phyloP scores from a whole-genome alignment of 2,329 filamentous ascomycete genomes.

The Ceratocystis harringtonii region DNA sequence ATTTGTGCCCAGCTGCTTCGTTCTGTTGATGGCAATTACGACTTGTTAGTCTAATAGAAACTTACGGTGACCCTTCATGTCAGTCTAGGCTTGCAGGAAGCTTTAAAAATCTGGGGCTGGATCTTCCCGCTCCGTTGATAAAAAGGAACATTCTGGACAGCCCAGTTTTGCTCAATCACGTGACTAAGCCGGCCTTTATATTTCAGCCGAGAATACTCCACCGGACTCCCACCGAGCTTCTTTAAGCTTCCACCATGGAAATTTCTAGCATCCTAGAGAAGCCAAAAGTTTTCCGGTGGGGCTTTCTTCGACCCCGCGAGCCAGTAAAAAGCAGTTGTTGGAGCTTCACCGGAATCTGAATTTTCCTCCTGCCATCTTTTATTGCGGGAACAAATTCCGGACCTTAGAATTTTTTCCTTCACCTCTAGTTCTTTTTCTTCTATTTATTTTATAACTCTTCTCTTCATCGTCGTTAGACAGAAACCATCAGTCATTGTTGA shows the following conservation, averaged over 20 bases:
- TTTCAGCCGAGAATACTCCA: conserved; percentile 11
- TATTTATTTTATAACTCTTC: too few relatives aligned
- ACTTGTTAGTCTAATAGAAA: too few relatives aligned
- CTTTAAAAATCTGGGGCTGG: too few relatives aligned
- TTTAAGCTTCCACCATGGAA: conserved; percentile 15
- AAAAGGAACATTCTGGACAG: not conserved
- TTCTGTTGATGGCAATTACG: too few relatives aligned
- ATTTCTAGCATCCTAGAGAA: conserved; percentile 16
- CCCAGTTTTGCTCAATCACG: not conserved
- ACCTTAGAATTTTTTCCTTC: not conserved
- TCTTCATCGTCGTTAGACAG: too few relatives aligned
- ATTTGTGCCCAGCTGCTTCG: too few relatives aligned
- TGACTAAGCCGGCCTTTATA: not conserved
- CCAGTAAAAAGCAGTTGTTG: conserved; percentile 12
- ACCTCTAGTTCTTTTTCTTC: too few relatives aligned
- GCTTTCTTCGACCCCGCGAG: conserved; percentile 8
- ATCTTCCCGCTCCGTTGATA: not conserved
- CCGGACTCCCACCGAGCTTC: conserved; percentile 3
- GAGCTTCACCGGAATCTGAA: conserved; percentile 12
- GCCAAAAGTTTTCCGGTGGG: not conserved
- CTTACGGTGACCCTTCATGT: too few relatives aligned
- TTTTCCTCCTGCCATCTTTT: conserved; percentile 10
- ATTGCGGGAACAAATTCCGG: not conserved
- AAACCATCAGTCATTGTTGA: not conserved
- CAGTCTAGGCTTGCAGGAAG: too few relatives aligned